These are phyloP conservation scores for Salix caprea DNA, from an alignment of 345 rosid species.

Conservation along the genomic window DNA sequence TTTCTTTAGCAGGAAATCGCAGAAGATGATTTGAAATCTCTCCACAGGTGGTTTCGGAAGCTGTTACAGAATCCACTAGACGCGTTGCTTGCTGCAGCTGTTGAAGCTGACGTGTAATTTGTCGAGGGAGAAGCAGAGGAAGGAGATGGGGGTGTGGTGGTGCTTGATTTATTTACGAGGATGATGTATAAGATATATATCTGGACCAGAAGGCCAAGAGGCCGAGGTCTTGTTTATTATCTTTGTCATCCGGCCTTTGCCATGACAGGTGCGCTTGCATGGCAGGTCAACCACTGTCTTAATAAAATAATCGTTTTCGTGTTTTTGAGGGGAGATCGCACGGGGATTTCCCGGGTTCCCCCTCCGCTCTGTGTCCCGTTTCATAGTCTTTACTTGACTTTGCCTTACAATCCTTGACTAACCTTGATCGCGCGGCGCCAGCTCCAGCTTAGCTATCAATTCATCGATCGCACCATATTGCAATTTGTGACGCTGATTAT, in stretches of 20 bases:
- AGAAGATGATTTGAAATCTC: background rate
- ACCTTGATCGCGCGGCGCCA: too few species aligned
- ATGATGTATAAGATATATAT: slow-evolving; percentile 46
- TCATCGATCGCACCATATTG: background rate
- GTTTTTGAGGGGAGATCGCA: slow-evolving; percentile 73
- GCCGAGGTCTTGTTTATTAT: slow-evolving; percentile 37
- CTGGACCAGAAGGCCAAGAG: slow-evolving; percentile 40
- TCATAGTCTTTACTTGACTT: background rate
- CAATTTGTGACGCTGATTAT: background rate
- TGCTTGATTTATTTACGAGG: background rate
- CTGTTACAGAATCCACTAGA: background rate
- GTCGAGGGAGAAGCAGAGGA: background rate
- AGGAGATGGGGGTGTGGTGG: background rate
- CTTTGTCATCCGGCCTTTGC: slow-evolving; percentile 84
- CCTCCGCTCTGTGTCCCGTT: slow-evolving; percentile 24
- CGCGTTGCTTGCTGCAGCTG: background rate
- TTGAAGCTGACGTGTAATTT: background rate
- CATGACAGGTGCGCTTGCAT: slow-evolving; percentile 93
- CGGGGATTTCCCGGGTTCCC: slow-evolving; percentile 78
- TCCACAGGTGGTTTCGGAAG: background rate
- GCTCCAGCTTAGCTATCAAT: background rate
- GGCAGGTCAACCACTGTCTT: slow-evolving; percentile 60
- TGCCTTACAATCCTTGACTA: background rate
- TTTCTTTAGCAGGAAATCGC: background rate
- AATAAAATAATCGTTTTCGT: slow-evolving; percentile 44